Evolutionary conservation across 305 asterid genomes (phyloP).

Genomic region (Petunia hybrid): DNA sequence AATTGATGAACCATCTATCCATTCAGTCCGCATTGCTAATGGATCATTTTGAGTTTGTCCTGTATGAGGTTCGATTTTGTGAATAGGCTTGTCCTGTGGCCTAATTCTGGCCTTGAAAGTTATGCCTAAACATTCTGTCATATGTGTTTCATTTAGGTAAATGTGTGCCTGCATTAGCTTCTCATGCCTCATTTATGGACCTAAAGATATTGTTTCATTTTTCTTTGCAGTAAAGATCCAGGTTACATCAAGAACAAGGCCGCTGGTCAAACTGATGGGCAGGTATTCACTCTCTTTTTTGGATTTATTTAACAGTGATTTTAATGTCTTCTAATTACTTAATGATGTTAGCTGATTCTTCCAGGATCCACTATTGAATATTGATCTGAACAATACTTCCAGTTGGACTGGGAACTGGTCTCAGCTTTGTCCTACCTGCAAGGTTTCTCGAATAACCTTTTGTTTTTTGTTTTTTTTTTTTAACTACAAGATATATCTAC

Average conservation of each 20-base stretch:
- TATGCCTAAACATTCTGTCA: not conserved
- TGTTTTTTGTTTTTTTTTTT: not conserved
- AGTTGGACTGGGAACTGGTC: conserved; percentile 94
- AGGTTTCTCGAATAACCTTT: conserved; percentile 56
- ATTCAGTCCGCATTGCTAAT: not conserved
- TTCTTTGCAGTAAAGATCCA: conserved; percentile 87
- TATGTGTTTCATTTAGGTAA: not conserved
- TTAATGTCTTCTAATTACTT: conserved; percentile 25
- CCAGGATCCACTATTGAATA: conserved; percentile 84
- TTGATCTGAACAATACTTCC: conserved; percentile 70
- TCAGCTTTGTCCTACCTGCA: conserved; percentile 99
- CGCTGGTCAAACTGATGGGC: conserved; percentile 58
- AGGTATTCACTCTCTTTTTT: conserved; percentile 54
- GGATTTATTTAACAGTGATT: conserved; percentile 27
- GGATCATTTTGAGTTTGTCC: conserved; percentile 8
- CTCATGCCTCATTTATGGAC: conserved; percentile 24
- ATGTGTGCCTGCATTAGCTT: conserved; percentile 22
- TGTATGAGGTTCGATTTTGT: not conserved
- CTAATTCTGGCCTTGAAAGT: conserved; percentile 1
- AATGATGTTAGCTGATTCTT: conserved; percentile 34
- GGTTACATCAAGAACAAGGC: conserved; percentile 65
- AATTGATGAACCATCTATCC: conserved; percentile 27
- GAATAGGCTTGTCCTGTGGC: conserved; percentile 19
- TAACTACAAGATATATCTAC: conserved; percentile 27
- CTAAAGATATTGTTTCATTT: conserved; percentile 29